phyloP scores from a whole-genome alignment of 2,329 filamentous ascomycete genomes.

The Botryotinia calthae region DNA sequence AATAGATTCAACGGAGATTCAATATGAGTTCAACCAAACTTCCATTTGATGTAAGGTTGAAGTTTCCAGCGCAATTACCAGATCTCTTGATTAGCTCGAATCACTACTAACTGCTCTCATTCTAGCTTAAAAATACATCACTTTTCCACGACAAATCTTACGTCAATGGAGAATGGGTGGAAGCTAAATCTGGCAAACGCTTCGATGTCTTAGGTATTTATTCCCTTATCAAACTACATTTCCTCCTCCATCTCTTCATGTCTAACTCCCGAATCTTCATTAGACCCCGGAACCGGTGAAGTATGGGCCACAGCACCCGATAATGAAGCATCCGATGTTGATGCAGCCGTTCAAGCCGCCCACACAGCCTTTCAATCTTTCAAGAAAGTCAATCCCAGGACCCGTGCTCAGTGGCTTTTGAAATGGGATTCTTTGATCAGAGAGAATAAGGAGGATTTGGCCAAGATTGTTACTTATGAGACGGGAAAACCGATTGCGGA shows the following conservation, averaged over 20 bases:
- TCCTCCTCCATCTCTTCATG: not conserved
- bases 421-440: slow-evolving; percentile 65
- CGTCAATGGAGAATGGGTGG: slow-evolving; percentile 54
- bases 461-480: slow-evolving; percentile 60
- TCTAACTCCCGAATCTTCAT: not conserved
- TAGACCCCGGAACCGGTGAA: slow-evolving; percentile 48
- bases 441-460: slow-evolving; percentile 60
- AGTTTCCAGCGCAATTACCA: not conserved
- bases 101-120: slow-evolving; percentile 14
- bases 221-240: not conserved
- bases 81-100: not conserved
- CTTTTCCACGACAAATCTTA: slow-evolving; percentile 54
- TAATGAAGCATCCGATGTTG: slow-evolving; percentile 55
- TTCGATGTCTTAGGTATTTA: slow-evolving; percentile 53
- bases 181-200: slow-evolving; percentile 54
- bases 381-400: slow-evolving; percentile 57
- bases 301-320: slow-evolving; percentile 45
- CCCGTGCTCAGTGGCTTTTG: slow-evolving; percentile 59
- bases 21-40: slow-evolving; percentile 24
- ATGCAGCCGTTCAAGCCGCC: slow-evolving; percentile 56
- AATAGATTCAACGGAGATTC: not conserved
- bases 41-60: slow-evolving; percentile 27
- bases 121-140: slow-evolving; percentile 51
- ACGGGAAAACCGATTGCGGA: slow-evolving; percentile 53
- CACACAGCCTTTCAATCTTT: slow-evolving; percentile 60